Conservation (phyloP, 257 asterid species). For the Coffea eugenioides region DNA sequence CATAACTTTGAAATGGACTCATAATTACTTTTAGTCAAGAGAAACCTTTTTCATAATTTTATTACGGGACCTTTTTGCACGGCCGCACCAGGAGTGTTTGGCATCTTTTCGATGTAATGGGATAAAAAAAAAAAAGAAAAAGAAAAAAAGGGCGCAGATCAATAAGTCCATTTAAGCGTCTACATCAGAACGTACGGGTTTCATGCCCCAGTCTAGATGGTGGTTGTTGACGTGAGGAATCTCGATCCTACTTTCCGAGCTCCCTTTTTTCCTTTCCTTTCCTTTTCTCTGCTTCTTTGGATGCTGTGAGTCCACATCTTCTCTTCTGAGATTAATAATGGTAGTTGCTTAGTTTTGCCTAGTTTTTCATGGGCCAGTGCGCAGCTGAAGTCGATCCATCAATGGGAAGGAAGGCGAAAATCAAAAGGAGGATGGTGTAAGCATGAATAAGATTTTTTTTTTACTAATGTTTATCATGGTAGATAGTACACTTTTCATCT, state of each 20-base stretch:
- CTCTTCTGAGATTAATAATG: neutral
- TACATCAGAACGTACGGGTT: slow-evolving; percentile 19
- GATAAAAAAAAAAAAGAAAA: neutral
- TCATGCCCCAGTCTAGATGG: slow-evolving; percentile 12
- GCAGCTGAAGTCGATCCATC: neutral
- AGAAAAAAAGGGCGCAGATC: neutral
- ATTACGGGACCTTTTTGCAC: neutral
- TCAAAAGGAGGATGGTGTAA: neutral
- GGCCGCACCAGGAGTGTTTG: neutral
- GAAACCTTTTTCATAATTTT: neutral
- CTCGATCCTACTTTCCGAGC: neutral
- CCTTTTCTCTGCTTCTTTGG: neutral
- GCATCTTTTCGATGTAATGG: neutral
- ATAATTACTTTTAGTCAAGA: neutral
- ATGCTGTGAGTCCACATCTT: neutral
- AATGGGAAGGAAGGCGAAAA: neutral
- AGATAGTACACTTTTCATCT: neutral
- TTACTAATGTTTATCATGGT: neutral
- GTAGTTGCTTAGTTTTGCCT: neutral
- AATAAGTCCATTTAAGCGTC: slow-evolving; percentile 1
- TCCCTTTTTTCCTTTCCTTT: neutral
- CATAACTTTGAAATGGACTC: neutral
- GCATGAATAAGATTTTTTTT: neutral
- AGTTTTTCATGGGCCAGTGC: neutral
- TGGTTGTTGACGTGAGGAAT: slow-evolving; percentile 9